Conservation (phyloP, 2,329 filamentous ascomycete genomes). For the Aspergillus piperis region DNA sequence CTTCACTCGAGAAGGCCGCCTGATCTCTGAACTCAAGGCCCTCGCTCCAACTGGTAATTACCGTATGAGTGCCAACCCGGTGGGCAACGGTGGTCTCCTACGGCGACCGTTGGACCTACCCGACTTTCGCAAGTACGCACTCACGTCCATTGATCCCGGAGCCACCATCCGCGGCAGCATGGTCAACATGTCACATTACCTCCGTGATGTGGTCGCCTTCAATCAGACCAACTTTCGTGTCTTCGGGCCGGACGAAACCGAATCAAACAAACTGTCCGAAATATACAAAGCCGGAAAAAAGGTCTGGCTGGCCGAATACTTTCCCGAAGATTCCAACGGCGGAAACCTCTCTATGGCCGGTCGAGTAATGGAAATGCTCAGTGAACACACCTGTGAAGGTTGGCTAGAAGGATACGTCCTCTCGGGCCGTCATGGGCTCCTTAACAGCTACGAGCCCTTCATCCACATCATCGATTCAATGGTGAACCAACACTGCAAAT, state of each 20-base stretch:
- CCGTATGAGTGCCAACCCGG: slow-evolving; percentile 76
- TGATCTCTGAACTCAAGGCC: slow-evolving; percentile 63
- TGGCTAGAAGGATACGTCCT: slow-evolving; percentile 80
- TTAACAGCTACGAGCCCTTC: slow-evolving; percentile 82
- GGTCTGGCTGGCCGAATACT: slow-evolving; percentile 77
- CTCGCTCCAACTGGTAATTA: slow-evolving; percentile 66
- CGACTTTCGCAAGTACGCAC: slow-evolving; percentile 68
- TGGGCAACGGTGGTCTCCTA: slow-evolving; percentile 70
- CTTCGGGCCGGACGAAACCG: slow-evolving; percentile 78
- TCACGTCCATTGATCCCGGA: slow-evolving; percentile 64
- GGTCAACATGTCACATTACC: slow-evolving; percentile 66
- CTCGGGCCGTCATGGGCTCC: slow-evolving; percentile 71
- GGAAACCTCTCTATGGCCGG: slow-evolving; percentile 70
- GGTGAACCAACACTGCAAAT: slow-evolving; percentile 85
- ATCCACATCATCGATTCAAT: slow-evolving; percentile 82
- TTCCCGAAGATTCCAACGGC: slow-evolving; percentile 73
- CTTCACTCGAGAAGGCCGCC: slow-evolving; percentile 65
- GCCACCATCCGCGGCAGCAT: slow-evolving; percentile 63
- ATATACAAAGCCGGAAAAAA: slow-evolving; percentile 77
- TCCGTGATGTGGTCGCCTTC: slow-evolving; percentile 66
- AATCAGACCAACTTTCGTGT: slow-evolving; percentile 72
- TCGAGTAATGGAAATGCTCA: slow-evolving; percentile 82
- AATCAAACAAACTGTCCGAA: slow-evolving; percentile 73
- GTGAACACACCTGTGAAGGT: slow-evolving; percentile 75
- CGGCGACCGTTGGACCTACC: slow-evolving; percentile 68